phyloP scores from a whole-genome alignment of 129 eudicot species.

The Heracleum sosnowskyi region DNA sequence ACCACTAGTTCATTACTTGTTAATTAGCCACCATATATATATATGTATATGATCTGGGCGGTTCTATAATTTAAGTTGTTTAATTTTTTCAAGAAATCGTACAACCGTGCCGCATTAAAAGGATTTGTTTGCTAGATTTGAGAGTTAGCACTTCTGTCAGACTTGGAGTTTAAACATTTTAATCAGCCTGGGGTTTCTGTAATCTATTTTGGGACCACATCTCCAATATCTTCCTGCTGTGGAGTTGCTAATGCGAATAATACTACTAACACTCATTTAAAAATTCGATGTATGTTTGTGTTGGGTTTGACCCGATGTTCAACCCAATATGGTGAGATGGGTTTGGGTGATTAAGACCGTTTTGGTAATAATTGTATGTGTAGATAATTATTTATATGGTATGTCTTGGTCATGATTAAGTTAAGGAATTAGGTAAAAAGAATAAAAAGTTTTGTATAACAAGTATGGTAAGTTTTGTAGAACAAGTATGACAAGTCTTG shows the following conservation, averaged over 20 bases:
- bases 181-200: constrained; percentile 28
- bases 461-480: too few relatives aligned
- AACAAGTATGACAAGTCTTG: too few relatives aligned
- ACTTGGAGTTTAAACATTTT: constrained; percentile 17
- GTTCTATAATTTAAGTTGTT: not conserved
- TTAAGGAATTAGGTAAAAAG: too few relatives aligned
- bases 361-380: too few relatives aligned
- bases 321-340: too few relatives aligned
- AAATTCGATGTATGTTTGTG: too few relatives aligned
- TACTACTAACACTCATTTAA: not conserved
- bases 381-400: too few relatives aligned
- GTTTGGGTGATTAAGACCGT: too few relatives aligned
- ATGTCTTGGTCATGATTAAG: too few relatives aligned
- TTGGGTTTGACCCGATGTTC: too few relatives aligned
- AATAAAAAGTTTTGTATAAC: too few relatives aligned
- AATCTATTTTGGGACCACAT: constrained; percentile 35
- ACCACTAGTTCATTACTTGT: not conserved
- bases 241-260: not conserved
- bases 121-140: not conserved
- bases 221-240: constrained; percentile 29
- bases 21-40: not conserved
- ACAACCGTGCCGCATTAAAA: not conserved
- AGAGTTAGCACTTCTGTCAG: constrained; percentile 6
- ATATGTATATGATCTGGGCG: not conserved
- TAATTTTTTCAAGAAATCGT: not conserved